phyloP scores from a whole-genome alignment of 1,139 yeast genomes.

The Pichia sorboxylosa region DNA sequence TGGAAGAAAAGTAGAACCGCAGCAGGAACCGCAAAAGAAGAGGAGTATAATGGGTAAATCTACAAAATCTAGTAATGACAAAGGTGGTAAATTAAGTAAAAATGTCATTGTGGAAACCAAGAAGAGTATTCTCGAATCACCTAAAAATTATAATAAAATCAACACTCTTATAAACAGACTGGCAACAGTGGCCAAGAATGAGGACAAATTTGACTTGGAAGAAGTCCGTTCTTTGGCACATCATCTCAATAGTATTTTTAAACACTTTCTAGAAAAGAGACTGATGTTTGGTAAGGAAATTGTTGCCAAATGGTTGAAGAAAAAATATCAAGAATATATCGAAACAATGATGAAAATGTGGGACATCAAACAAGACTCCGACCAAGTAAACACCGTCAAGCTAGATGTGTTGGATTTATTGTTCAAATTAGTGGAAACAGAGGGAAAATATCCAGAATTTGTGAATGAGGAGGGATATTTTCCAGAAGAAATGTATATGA shows the following conservation, averaged over 20 bases:
- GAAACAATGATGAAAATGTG: conserved; percentile 32
- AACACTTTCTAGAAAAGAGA: too few species aligned
- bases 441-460: conserved; percentile 42
- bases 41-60: too few species aligned
- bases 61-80: too few species aligned
- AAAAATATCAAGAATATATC: conserved; percentile 49
- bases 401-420: conserved; percentile 53
- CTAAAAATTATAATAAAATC: conserved; percentile 43
- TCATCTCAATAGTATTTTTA: too few species aligned
- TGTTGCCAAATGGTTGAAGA: conserved; percentile 62
- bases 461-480: conserved; percentile 44
- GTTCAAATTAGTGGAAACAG: conserved; percentile 52
- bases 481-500: conserved; percentile 45
- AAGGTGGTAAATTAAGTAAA: conserved; percentile 18
- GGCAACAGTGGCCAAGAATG: conserved; percentile 22
- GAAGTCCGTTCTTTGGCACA: too few species aligned
- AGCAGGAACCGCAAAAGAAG: neutral
- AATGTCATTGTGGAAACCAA: conserved; percentile 28
- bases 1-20: conserved; percentile 12
- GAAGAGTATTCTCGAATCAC: conserved; percentile 27
- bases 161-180: conserved; percentile 34
- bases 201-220: too few species aligned
- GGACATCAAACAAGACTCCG: conserved; percentile 19
- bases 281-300: too few species aligned
- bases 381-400: conserved; percentile 32